Evolutionary conservation across 768 basidiomycete species (phyloP).

Genomic region (Chalciporus piperatus): DNA sequence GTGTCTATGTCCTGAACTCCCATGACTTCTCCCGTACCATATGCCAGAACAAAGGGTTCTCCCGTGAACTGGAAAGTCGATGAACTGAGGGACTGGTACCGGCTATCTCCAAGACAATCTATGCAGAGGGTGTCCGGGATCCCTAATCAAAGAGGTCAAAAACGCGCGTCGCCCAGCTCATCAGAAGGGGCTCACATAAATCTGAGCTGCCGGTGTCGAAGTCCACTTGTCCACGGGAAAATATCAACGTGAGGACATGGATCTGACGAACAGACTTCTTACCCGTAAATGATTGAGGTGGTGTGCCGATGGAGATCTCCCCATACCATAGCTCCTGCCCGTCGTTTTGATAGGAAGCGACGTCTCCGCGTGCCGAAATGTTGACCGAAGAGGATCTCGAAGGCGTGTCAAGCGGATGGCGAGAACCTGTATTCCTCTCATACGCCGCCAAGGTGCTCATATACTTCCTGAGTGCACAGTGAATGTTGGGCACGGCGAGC

Average conservation of each 20-base stretch:
- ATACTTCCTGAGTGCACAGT: constrained; percentile 35
- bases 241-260: background rate
- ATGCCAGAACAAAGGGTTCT: constrained; percentile 28
- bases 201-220: constrained; percentile 54
- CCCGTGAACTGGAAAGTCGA: constrained; percentile 20
- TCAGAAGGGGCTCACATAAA: constrained; percentile 20
- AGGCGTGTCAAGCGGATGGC: constrained; percentile 27
- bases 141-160: constrained; percentile 25
- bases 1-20: constrained; percentile 36
- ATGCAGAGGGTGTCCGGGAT: constrained; percentile 26
- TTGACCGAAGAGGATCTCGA: background rate
- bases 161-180: background rate
- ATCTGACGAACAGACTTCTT: background rate
- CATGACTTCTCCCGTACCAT: constrained; percentile 37
- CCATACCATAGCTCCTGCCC: constrained; percentile 39
- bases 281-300: constrained; percentile 39
- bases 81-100: constrained; percentile 24
- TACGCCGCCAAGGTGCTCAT: constrained; percentile 39
- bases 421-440: constrained; percentile 40
- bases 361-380: constrained; percentile 18
- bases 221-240: constrained; percentile 32
- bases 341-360: constrained; percentile 28
- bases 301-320: constrained; percentile 43
- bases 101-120: constrained; percentile 27
- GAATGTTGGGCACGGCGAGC: background rate